Evolutionary conservation across 257 asterid species (phyloP).

Genomic region (Buddleja alternifolia): DNA sequence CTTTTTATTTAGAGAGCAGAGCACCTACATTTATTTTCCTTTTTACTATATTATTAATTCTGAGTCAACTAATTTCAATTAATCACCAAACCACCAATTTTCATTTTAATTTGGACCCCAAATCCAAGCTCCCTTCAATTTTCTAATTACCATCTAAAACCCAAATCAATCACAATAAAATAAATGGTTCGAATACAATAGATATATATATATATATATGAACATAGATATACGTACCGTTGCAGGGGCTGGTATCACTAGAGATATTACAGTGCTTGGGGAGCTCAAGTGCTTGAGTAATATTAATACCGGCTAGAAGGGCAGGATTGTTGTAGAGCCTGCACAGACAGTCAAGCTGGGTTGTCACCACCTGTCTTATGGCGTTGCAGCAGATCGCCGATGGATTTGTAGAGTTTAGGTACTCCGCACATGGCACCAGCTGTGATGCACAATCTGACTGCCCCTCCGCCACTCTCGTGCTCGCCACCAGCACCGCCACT

Average conservation of each 20-base stretch:
- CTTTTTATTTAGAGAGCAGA: too few species aligned
- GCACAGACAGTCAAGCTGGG: slow-evolving; percentile 55
- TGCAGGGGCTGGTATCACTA: slow-evolving; percentile 40
- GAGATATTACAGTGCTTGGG: slow-evolving; percentile 43
- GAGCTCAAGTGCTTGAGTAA: slow-evolving; percentile 50
- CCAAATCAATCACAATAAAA: background rate
- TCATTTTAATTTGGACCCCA: background rate
- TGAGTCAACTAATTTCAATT: background rate
- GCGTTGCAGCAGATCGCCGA: slow-evolving; percentile 46
- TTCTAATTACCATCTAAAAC: background rate
- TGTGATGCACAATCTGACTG: slow-evolving; percentile 41
- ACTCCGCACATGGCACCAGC: slow-evolving; percentile 36
- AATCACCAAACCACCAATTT: background rate
- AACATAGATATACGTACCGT: slow-evolving; percentile 37
- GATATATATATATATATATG: too few species aligned
- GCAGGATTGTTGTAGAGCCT: slow-evolving; percentile 32
- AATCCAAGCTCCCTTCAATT: background rate
- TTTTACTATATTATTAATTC: too few species aligned
- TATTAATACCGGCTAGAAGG: slow-evolving; percentile 28
- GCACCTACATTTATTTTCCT: too few species aligned
- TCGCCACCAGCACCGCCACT: slow-evolving; percentile 35
- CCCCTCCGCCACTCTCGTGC: slow-evolving; percentile 31
- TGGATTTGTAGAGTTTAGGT: slow-evolving; percentile 47
- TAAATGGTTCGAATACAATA: too few species aligned
- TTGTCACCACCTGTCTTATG: slow-evolving; percentile 38